phyloP scores from a whole-genome alignment of 352 stramenopile genomes.

The Pythium chondricola region DNA sequence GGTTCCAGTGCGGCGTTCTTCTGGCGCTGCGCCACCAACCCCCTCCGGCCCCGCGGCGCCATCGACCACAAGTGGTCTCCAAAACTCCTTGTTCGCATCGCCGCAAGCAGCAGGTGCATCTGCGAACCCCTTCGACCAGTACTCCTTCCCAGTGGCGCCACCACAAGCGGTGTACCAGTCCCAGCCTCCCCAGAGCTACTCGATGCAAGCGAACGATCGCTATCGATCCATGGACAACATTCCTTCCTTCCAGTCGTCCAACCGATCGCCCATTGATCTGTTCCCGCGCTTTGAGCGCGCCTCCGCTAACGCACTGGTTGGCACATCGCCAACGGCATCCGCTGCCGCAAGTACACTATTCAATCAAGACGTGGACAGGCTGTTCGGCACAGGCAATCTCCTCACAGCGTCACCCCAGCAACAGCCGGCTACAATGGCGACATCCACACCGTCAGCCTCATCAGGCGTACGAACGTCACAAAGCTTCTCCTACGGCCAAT shows the following conservation, averaged over 20 bases:
- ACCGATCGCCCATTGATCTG: constrained; percentile 12
- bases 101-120: no score
- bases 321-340: constrained; percentile 23
- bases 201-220: constrained; percentile 3
- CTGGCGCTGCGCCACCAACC: constrained; percentile 8
- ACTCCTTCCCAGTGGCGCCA: no score
- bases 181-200: no score
- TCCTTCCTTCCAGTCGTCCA: constrained; percentile 20
- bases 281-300: constrained; percentile 22
- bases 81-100: constrained; percentile 10
- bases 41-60: constrained; percentile 6
- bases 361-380: constrained; percentile 26
- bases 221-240: constrained; percentile 18
- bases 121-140: constrained; percentile 5
- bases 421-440: not conserved
- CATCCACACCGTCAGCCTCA: constrained; percentile 13
- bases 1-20: constrained; percentile 30
- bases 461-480: constrained; percentile 32
- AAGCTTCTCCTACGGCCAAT: constrained; percentile 40
- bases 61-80: not conserved
- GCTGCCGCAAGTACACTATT: constrained; percentile 19
- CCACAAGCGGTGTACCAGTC: no score
- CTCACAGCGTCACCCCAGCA: not conserved
- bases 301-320: constrained; percentile 33
- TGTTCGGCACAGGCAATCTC: constrained; percentile 28